Percentiles rank a stretch among this genome's conserved stretches.
Evolutionary conservation across 352 stramenopile genomes (phyloP).

Genomic region (Peronospora destructor): DNA sequence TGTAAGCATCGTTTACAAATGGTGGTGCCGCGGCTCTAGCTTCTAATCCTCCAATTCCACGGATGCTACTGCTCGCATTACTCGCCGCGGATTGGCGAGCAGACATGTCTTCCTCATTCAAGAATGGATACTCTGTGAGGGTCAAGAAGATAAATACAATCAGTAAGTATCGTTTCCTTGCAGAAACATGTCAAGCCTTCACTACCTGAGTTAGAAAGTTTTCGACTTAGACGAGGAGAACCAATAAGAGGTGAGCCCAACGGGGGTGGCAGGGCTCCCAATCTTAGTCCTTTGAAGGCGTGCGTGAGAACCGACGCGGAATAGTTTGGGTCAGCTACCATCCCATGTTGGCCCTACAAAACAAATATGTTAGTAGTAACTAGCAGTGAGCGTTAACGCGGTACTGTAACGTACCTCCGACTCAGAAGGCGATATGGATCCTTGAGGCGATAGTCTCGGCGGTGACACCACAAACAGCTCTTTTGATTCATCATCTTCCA

Average conservation of each 20-base stretch:
- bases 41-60: conserved; percentile 8
- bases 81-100: conserved; percentile 21
- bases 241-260: conserved; percentile 33
- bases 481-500: conserved; percentile 41
- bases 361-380: conserved; percentile 1
- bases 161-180: conserved; percentile 1
- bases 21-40: conserved; percentile 10
- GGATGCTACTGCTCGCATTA: conserved; percentile 21
- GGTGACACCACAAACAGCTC: conserved; percentile 17
- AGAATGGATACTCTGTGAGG: conserved; percentile 51
- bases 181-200: background rate
- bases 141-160: background rate
- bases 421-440: conserved; percentile 33
- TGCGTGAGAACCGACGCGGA: conserved; percentile 53
- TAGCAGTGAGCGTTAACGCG: background rate
- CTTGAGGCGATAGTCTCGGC: conserved; percentile 24
- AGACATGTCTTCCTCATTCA: conserved; percentile 50
- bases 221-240: conserved; percentile 54
- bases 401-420: conserved; percentile 13
- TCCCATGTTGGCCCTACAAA: conserved; percentile 13
- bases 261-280: conserved; percentile 26
- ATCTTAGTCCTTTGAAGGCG: conserved; percentile 53
- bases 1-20: conserved; percentile 31
- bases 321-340: conserved; percentile 32
- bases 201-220: conserved; percentile 58